Base-by-base conservation (phyloP, 2,329 filamentous ascomycete species). In the Fusarium tanahbumbuense region DNA sequence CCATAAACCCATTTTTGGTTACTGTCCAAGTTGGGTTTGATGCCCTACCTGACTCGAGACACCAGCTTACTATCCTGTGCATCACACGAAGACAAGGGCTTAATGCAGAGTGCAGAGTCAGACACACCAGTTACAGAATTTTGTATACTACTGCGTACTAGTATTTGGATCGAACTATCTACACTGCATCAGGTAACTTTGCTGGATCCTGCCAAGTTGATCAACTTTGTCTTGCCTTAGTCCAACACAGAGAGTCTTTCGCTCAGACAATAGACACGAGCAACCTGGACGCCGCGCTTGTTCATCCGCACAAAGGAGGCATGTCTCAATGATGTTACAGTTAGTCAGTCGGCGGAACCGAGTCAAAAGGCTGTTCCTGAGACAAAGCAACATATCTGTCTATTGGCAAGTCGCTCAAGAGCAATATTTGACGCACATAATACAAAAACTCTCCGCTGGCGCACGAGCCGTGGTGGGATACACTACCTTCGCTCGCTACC, bases 31-130 rank as follows among this genome's bases (percentile, higher is more conserved):
- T 67, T 44, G 47, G 56, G 67, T 46, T 52, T 56, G 56, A 70
- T 67, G 53, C 67, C 52, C 50, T 64, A 62, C 34, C 49, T 68
- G 67, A 70, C 63, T 70, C 68, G 48, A 48, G 54, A 46, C 58
- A 60, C 45, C 53, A 59, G 42, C 28, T 55, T 50, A 64, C 56
- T 47, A 25, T 47, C 47, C 56, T 41, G 54, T 49, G 42, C 62
- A 56, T 46, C 42, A 41, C 52, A 52, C 48, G 30, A 22, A 44
- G 41, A 48, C 61, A 58, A 48, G 67, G 67, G 66, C 44, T 46
- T 25, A 40, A 57, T 47, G 60, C 67, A 70, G 46, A 53, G 41
- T 48, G 56, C 67, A 70, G 46, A 53, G 41, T 48, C 61, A 47
- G 61, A 45, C 52, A 70, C 66, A 63, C 56, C 42, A 70, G 61